These are phyloP conservation scores for Amphirosellinia nigrospora DNA, from an alignment of 495 filamentous ascomycete species.

Conservation along the genomic window DNA sequence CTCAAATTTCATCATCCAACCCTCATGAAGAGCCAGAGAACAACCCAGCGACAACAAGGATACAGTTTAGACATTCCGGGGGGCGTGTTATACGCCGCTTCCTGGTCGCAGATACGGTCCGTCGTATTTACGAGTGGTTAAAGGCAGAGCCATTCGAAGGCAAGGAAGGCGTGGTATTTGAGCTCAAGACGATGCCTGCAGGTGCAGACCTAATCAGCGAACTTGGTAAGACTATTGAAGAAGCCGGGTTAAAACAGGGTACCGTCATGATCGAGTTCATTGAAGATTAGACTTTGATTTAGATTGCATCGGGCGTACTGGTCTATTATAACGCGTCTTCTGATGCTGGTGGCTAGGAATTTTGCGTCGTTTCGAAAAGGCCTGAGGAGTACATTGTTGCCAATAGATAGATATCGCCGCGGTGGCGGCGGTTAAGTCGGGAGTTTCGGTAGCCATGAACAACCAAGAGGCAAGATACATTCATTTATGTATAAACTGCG, in stretches of 20 bases:
- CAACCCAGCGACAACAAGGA: constrained; percentile 74
- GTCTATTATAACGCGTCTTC: constrained; percentile 8
- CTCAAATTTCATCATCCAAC: constrained; percentile 68
- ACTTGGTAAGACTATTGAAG: constrained; percentile 73
- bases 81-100: constrained; percentile 86
- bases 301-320: neutral
- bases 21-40: constrained; percentile 79
- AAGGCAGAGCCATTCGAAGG: constrained; percentile 81
- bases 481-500: neutral
- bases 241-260: constrained; percentile 86
- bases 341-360: neutral
- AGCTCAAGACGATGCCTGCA: constrained; percentile 72
- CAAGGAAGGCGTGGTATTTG: constrained; percentile 79
- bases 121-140: constrained; percentile 92
- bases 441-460: constrained; percentile 3
- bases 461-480: neutral
- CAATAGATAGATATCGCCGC: constrained; percentile 20
- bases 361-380: constrained; percentile 13
- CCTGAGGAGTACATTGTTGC: neutral
- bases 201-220: constrained; percentile 80
- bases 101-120: constrained; percentile 75
- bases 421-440: neutral
- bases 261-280: constrained; percentile 92
- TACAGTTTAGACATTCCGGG: constrained; percentile 85
- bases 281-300: constrained; percentile 59